A percentile compares a stretch with the other conserved stretches of the same genome.
These are phyloP conservation scores for Urochloa ruziziensis DNA, from an alignment of 176 grass and related monocot genomes.

Conservation along the genomic window DNA sequence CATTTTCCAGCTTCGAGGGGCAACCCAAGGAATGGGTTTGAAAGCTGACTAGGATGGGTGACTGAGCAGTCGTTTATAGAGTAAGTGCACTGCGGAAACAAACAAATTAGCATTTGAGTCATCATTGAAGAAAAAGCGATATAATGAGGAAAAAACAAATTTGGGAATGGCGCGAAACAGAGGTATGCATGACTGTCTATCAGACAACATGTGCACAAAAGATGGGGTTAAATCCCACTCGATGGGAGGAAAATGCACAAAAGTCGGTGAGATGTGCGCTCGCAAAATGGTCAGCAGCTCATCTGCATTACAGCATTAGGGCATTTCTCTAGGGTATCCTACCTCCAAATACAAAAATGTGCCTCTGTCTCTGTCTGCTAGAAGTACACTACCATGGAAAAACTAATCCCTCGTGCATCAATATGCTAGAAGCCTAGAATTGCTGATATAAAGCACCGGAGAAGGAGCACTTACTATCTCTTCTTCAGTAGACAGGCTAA, in stretches of 20 bases:
- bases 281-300: neutral
- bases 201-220: neutral
- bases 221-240: neutral
- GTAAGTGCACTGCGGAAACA: slow-evolving; percentile 54
- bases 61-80: slow-evolving; percentile 70
- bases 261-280: neutral
- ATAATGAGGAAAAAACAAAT: neutral
- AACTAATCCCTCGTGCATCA: neutral
- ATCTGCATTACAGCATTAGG: neutral
- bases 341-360: neutral
- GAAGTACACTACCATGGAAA: neutral
- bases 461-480: slow-evolving; percentile 52
- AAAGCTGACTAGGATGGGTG: slow-evolving; percentile 81
- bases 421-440: slow-evolving; percentile 4
- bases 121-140: neutral
- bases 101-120: slow-evolving; percentile 4
- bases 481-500: slow-evolving; percentile 42
- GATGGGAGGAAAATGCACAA: neutral
- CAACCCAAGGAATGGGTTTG: slow-evolving; percentile 87
- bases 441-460: slow-evolving; percentile 14
- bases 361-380: neutral
- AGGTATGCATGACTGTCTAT: neutral
- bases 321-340: neutral
- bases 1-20: slow-evolving; percentile 84
- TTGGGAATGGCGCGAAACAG: neutral